Conservation (phyloP, 257 asterid species). For the Scutellaria barbata region DNA sequence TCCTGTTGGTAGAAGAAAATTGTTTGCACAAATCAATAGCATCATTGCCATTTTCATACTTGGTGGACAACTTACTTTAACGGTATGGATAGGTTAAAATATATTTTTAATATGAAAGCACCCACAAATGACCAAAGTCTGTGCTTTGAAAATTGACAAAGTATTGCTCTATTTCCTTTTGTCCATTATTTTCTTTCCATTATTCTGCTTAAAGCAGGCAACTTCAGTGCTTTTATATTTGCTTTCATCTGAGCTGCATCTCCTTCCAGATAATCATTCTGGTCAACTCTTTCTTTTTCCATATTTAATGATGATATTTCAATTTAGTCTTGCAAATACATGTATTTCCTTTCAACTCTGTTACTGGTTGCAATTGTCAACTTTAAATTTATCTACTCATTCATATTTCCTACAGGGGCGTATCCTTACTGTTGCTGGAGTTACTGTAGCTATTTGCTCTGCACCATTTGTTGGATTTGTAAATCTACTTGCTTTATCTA, state of each 20-base stretch:
- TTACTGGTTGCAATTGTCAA: background rate
- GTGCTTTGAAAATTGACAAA: background rate
- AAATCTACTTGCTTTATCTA: slow-evolving; percentile 81
- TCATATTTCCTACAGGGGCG: slow-evolving; percentile 63
- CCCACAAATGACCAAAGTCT: background rate
- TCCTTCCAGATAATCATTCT: slow-evolving; percentile 6
- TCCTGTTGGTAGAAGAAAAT: slow-evolving; percentile 80
- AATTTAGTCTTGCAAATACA: background rate
- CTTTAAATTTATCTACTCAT: slow-evolving; percentile 1
- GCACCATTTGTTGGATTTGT: slow-evolving; percentile 77
- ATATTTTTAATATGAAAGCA: background rate
- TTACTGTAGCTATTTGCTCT: slow-evolving; percentile 78
- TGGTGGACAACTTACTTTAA: slow-evolving; percentile 85
- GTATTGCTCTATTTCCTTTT: background rate
- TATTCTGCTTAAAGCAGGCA: slow-evolving; percentile 8
- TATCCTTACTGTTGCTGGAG: slow-evolving; percentile 84
- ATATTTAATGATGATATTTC: background rate
- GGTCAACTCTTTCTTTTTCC: background rate
- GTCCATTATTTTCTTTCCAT: slow-evolving; percentile 5
- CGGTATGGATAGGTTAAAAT: slow-evolving; percentile 56
- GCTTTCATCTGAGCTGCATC: background rate
- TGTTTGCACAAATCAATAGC: slow-evolving; percentile 94
- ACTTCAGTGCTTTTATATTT: background rate
- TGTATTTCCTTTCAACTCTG: background rate
- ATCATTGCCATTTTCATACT: slow-evolving; percentile 95